A percentile compares a stretch with the other conserved stretches of the same genome.
Conservation (phyloP, 139 green algal genomes). For the Ettlia oleoabundans region DNA sequence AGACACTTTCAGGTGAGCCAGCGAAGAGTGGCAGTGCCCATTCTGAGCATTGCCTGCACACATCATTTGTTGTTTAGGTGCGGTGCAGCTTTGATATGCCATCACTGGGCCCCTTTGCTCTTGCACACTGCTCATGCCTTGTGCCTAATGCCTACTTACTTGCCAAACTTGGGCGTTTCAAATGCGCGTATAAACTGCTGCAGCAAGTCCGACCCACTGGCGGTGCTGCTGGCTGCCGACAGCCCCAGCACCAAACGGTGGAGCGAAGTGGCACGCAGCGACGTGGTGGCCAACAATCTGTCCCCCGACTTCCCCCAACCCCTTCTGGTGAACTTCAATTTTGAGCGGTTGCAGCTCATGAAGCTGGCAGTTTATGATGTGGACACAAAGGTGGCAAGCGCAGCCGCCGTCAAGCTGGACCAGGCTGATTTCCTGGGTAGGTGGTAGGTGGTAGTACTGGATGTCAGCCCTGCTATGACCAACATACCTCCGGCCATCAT, state of each 20-base stretch:
- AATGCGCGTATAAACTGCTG: no score
- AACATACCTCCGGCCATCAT: no score
- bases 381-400: conserved; percentile 12
- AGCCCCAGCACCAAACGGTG: neutral
- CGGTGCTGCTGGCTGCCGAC: conserved; percentile 31
- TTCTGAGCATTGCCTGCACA: no score
- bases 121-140: no score
- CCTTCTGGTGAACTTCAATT: conserved; percentile 39
- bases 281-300: conserved; percentile 47
- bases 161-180: no score
- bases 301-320: conserved; percentile 44
- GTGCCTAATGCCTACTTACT: no score
- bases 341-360: conserved; percentile 46
- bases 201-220: conserved; percentile 49
- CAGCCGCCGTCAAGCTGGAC: conserved; percentile 4
- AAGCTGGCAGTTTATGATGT: conserved; percentile 46
- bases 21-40: no score
- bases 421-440: conserved; percentile 47
- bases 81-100: no score
- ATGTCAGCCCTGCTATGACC: no score
- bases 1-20: no score
- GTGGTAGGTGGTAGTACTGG: neutral
- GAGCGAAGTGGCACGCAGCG: conserved; percentile 42
- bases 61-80: no score
- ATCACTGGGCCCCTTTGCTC: no score